Base-by-base conservation (phyloP, 768 basidiomycete species). In the Cyclocybe cylindracea region DNA sequence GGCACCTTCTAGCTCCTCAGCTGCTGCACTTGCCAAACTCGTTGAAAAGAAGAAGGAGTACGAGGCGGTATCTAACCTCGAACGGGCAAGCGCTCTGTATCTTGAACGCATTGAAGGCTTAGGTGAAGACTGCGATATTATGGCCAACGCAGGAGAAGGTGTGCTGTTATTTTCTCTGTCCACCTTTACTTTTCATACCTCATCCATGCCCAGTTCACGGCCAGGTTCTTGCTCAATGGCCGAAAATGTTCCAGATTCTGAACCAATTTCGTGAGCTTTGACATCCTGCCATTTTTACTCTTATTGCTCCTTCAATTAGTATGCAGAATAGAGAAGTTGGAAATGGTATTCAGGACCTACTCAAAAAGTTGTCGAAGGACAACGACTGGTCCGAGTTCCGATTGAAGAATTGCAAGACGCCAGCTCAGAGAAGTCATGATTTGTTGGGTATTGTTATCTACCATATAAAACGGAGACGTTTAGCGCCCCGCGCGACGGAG, bases 1-100 rank as follows among this genome's bases (percentile, higher is more conserved):
- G 57, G 71, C 70, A 6, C 62, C 74, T 38, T 68, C 65, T 8
- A 66, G 69, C 6, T 72, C 73, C 38, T 77, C 73, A 44, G 71
- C 80, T 2, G 81, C 80, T 1, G 77, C 83, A 1, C 52, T 70
- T 1, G 74, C 80, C 13, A 85, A 84, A 57, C 76, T 89, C 39
- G 48, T 76, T 2, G 89, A 91, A 61, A 91, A 91, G 73, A 91
- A 89, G 73, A 91, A 89, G 62, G 89, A 91, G 65, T 82, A 75
- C 49, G 88, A 90, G 48, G 87, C 86, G 0, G 86, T 90, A 19
- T 77, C 80, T 16, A 89, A 89, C 1, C 73, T 91, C 5, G 86
- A 90, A 61, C 74, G 76, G 48, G 82, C 85, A 0, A 86, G 82
- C 48, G 67, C 78, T 5, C 66, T 84, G 33, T 88, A 86, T 61